These are phyloP conservation scores for Urostyla sp. DNA, from an alignment of 73 alveolate genomes.

Conservation along the genomic window DNA sequence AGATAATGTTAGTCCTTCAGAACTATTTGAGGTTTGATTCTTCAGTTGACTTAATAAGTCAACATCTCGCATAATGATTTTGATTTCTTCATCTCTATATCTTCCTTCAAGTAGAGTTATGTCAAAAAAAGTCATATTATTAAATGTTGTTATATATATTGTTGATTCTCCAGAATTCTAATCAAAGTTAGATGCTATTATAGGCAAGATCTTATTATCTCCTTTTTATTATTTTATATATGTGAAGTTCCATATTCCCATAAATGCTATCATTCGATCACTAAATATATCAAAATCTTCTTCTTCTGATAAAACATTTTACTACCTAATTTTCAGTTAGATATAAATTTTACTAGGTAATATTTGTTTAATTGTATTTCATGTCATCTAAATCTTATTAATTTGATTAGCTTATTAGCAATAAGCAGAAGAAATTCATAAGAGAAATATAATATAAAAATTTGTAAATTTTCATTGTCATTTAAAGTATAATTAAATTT, in stretches of 20 bases:
- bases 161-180: not conserved
- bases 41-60: not conserved
- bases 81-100: not conserved
- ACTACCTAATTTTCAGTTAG: not conserved
- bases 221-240: not conserved
- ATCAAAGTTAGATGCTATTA: not conserved
- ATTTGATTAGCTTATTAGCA: too few species aligned
- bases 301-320: not conserved
- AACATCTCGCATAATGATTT: not conserved
- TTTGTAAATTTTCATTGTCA: too few species aligned
- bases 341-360: too few species aligned
- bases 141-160: not conserved
- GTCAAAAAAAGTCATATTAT: not conserved
- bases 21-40: not conserved
- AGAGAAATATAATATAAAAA: too few species aligned
- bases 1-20: not conserved
- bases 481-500: too few species aligned
- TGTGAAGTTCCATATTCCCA: not conserved
- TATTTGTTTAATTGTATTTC: too few species aligned
- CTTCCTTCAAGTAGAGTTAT: not conserved
- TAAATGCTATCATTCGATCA: not conserved
- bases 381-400: too few species aligned
- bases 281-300: not conserved
- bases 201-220: not conserved
- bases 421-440: too few species aligned